phyloP scores from a whole-genome alignment of 352 stramenopile species.

The Globisporangium canariense region DNA sequence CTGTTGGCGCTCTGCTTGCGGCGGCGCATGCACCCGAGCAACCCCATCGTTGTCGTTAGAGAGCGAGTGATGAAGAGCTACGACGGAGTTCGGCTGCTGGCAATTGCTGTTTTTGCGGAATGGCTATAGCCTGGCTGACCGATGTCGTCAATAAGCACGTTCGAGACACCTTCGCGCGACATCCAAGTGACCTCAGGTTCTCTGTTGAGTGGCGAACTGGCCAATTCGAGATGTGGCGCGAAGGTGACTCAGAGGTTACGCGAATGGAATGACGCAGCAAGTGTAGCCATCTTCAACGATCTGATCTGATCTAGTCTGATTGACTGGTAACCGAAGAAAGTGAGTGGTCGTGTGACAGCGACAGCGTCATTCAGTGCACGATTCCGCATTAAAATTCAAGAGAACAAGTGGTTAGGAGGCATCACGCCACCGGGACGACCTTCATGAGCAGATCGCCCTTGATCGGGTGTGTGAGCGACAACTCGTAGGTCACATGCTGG shows the following conservation, averaged over 20 bases:
- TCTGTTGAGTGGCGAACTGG: neutral
- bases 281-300: neutral
- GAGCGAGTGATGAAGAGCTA: neutral
- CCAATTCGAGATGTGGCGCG: neutral
- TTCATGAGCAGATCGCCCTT: conserved; percentile 23
- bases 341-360: too few species aligned
- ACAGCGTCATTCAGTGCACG: too few species aligned
- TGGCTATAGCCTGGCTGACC: neutral
- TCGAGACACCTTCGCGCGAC: neutral
- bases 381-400: too few species aligned
- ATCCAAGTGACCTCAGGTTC: neutral
- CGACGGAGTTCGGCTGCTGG: neutral
- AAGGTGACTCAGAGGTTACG: neutral
- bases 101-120: neutral
- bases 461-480: conserved; percentile 36
- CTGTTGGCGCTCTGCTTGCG: conserved; percentile 15
- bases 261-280: neutral
- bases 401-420: too few species aligned
- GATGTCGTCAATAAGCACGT: neutral
- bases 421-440: neutral
- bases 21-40: conserved; percentile 33
- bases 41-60: neutral
- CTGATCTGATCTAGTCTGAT: neutral
- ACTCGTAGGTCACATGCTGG: conserved; percentile 27
- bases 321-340: neutral